Evolutionary conservation across 768 basidiomycete species (phyloP), one percentile per base, ranked within the genome.

Genomic region (Leccinellum rugosiceps): DNA sequence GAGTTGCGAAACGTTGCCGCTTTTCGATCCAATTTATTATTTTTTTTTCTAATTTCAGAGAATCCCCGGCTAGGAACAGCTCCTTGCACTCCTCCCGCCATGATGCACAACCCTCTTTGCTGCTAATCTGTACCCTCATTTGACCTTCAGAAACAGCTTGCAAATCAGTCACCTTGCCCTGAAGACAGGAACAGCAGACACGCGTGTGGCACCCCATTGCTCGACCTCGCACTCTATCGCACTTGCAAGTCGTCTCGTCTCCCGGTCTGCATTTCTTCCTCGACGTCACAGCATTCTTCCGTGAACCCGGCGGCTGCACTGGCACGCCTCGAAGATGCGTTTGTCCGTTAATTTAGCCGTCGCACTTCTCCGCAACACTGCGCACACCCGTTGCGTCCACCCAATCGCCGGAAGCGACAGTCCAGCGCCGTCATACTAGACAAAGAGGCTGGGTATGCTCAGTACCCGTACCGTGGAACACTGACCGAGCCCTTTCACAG

Each of bases 21-120:
- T 60, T 69, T 71, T 65, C 60, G 61, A 71, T 58, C 56, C 56
- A 69, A 69, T 56, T 65, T 62, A 71, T 67, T 71, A 63, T 41
- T 68, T 70, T 63, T 61, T 60, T 65, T 65, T 63, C 45, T 55
- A 64, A 65, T 70, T 69, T 64, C 61, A 69, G 57, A 60, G 58
- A 67, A 71, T 21, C 59, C 61, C 66, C 62, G 64, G 65, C 63
- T 70, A 63, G 52, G 43, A 63, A 68, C 53, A 59, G n/a, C 62
- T 66, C 62, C 65, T 72, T 70, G 57, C 52, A 58, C 58, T 69
- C 65, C 43, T 67, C 56, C 64, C 58, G 55, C 52, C 69, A 72
- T 66, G 68, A 43, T 43, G 19, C 38, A 41, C n/a, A n/a, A 58
- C 60, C 59, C 32, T 57, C 47, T 26, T 43, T 48, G 46, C 56